These are phyloP conservation scores for Arabis hirsuta DNA, from an alignment of 345 rosid genomes.

Conservation along the genomic window DNA sequence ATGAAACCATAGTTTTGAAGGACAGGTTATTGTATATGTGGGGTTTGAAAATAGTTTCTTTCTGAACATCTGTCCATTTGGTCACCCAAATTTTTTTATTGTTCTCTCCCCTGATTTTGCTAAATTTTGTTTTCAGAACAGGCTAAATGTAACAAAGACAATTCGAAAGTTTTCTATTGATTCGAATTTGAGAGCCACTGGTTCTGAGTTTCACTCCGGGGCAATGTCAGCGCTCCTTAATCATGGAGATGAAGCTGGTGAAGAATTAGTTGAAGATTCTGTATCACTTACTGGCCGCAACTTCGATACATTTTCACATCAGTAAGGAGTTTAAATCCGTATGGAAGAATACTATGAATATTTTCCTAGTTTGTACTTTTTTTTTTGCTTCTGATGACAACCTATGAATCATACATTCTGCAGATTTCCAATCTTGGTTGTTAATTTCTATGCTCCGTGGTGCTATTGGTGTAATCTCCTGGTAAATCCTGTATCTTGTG, in stretches of 20 bases:
- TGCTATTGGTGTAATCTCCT: conserved; percentile 95
- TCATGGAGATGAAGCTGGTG: conserved; percentile 84
- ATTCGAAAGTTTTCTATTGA: conserved; percentile 90
- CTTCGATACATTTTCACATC: conserved; percentile 74
- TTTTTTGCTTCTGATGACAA: conserved; percentile 32
- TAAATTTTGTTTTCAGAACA: conserved; percentile 71
- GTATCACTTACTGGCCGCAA: conserved; percentile 55
- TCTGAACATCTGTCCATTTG: conserved; percentile 7
- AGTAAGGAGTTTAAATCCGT: conserved; percentile 60
- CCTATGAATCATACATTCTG: conserved; percentile 35
- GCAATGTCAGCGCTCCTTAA: conserved; percentile 58
- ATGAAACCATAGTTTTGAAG: conserved; percentile 11
- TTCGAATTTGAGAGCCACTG: conserved; percentile 75
- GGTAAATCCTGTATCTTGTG: conserved; percentile 54
- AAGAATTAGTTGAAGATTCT: conserved; percentile 69
- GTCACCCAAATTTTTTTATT: not conserved
- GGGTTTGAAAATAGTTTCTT: not conserved
- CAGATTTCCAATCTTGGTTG: conserved; percentile 88
- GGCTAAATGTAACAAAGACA: conserved; percentile 96
- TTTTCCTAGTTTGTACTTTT: conserved; percentile 19
- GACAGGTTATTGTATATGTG: conserved; percentile 6
- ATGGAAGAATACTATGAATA: conserved; percentile 7
- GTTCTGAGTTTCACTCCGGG: conserved; percentile 84
- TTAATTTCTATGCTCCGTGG: conserved; percentile 98
- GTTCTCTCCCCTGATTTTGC: conserved; percentile 36